phyloP scores from a whole-genome alignment of 352 stramenopile species.

The Phytophthora tubulina region DNA sequence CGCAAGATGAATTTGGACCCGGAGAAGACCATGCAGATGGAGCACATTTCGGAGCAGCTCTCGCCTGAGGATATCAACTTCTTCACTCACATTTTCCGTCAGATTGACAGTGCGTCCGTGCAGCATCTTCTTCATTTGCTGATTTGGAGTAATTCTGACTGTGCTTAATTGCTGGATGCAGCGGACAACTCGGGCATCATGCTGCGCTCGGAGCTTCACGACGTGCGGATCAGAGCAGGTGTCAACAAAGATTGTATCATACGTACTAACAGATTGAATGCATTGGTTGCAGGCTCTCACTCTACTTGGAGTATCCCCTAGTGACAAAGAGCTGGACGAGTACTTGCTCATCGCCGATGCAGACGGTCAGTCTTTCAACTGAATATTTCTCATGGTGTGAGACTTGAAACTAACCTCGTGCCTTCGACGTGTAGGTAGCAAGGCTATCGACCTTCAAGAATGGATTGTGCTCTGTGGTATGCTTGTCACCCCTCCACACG shows the following conservation, averaged over 20 bases:
- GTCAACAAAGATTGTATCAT: neutral
- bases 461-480: conserved; percentile 75
- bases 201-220: conserved; percentile 70
- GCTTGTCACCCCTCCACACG: conserved; percentile 63
- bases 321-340: conserved; percentile 75
- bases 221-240: conserved; percentile 28
- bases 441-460: conserved; percentile 73
- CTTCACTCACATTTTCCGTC: conserved; percentile 75
- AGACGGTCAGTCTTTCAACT: conserved; percentile 36
- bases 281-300: conserved; percentile 47
- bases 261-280: neutral
- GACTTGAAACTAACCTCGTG: neutral
- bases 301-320: conserved; percentile 63
- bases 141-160: neutral
- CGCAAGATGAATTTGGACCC: conserved; percentile 72
- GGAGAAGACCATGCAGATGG: conserved; percentile 68
- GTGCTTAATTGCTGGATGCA: conserved; percentile 18
- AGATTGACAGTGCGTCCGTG: conserved; percentile 64
- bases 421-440: conserved; percentile 47
- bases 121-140: neutral
- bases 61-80: conserved; percentile 67
- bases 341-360: conserved; percentile 72
- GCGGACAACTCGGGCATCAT: conserved; percentile 71
- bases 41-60: conserved; percentile 65
- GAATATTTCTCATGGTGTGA: neutral